phyloP scores from a whole-genome alignment of 192 early-diverging fungal species.

The Coemansia sp. region DNA sequence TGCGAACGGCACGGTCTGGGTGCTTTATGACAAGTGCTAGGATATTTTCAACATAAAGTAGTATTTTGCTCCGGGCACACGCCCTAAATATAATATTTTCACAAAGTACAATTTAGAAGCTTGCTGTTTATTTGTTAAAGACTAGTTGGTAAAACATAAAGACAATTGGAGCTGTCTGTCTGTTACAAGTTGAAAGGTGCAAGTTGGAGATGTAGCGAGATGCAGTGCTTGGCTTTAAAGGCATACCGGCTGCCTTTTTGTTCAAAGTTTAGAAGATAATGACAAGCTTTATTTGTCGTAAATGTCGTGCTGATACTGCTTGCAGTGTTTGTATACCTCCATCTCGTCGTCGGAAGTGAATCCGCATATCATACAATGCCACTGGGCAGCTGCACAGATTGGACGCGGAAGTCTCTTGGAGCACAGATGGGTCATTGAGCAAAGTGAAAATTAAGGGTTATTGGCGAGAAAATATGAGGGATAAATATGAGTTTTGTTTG shows the following conservation, averaged over 20 bases:
- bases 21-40: too few relatives aligned
- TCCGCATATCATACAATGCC: constrained; percentile 35
- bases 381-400: constrained; percentile 21
- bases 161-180: not conserved
- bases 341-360: constrained; percentile 18
- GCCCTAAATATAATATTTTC: too few relatives aligned
- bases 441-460: not conserved
- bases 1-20: too few relatives aligned
- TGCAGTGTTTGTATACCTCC: constrained; percentile 23
- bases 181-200: not conserved
- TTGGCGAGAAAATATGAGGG: not conserved
- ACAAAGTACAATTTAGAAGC: too few relatives aligned
- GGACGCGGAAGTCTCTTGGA: constrained; percentile 8
- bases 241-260: not conserved
- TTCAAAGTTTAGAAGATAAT: not conserved
- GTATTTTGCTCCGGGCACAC: too few relatives aligned
- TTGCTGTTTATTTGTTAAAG: not conserved
- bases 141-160: not conserved
- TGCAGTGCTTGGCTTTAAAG: not conserved
- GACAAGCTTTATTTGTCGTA: constrained; percentile 1
- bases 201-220: not conserved
- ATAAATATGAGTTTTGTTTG: not conserved
- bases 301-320: constrained; percentile 1
- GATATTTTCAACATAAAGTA: too few relatives aligned
- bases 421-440: not conserved